phyloP scores from a whole-genome alignment of 768 basidiomycete species.

The Podaxis sp. region DNA sequence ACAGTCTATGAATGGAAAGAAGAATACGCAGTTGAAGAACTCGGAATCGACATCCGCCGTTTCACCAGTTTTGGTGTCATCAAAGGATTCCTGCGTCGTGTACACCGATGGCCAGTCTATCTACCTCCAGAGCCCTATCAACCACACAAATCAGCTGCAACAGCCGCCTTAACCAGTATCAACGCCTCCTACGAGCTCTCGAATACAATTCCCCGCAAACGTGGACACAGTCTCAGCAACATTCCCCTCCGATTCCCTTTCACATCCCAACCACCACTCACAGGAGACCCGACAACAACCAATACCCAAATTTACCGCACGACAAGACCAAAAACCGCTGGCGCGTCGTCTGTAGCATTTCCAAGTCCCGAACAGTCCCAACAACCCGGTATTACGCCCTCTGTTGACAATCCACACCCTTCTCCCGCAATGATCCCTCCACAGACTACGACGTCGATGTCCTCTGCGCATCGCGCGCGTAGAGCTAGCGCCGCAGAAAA shows the following conservation, averaged over 20 bases:
- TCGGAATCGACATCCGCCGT: slow-evolving; percentile 88
- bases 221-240: slow-evolving; percentile 36
- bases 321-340: slow-evolving; percentile 17
- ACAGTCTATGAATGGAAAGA: slow-evolving; percentile 91
- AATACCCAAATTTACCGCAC: slow-evolving; percentile 12
- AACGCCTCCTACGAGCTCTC: slow-evolving; percentile 9
- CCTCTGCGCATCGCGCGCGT: slow-evolving; percentile 40
- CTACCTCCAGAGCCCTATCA: slow-evolving; percentile 37
- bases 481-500: slow-evolving; percentile 67
- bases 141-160: slow-evolving; percentile 19
- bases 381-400: neutral
- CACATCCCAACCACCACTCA: slow-evolving; percentile 18
- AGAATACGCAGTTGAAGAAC: slow-evolving; percentile 58
- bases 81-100: slow-evolving; percentile 93
- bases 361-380: slow-evolving; percentile 1
- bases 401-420: neutral
- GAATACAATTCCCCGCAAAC: slow-evolving; percentile 30
- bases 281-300: slow-evolving; percentile 9
- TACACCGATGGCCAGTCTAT: slow-evolving; percentile 90
- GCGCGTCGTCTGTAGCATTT: slow-evolving; percentile 11
- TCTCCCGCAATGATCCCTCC: slow-evolving; percentile 10
- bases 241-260: slow-evolving; percentile 25
- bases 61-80: slow-evolving; percentile 97
- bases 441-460: slow-evolving; percentile 22
- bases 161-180: slow-evolving; percentile 17